Evolutionary conservation across 148 eudicot species (phyloP), one percentile per base, ranked within the genome.

Genomic region (Vaccinium corymbosum): DNA sequence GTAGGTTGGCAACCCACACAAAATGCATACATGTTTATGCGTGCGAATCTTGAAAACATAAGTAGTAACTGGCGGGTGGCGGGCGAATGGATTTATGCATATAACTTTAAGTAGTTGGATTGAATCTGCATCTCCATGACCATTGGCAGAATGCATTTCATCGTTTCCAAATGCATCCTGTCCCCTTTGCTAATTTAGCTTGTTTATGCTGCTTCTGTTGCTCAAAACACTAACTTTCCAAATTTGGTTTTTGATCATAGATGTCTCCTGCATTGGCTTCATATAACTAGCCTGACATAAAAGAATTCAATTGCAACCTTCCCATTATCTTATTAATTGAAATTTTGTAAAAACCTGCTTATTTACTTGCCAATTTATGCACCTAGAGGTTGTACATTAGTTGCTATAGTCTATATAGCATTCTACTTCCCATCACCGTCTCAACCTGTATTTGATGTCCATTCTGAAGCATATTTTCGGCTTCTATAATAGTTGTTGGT

Each of bases 161-260:
- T 38, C 2, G 27, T 38, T 74, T 73, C 50, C n/a, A 42, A 74
- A 74, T 46, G 78, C 78, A 46, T 74, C 52, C 78, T 74, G 8
- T 5, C 78, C 7, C 78, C 27, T 73, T 19, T 72, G 48, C 52
- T 42, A 32, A 32, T 17, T 42, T 74, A 42, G 51, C 52, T 74
- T 74, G 25, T 42, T 38, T 74, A 46, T 74, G 22, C 78, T 74
- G 78, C 78, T 74, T 46, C 51, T 74, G 78, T 74, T 8, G 78
- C n/a, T 19, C 20, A 12, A 74, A 14, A 2, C 6, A 72, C 49
- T 42, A 42, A 19, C 51, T 74, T 74, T 42, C 2, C 52, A 19
- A 74, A 74, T 74, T 74, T 42, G 25, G 78, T 42, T 11, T 46
- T 42, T 51, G 2, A 42, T 17, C 42, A 16, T 32, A 38, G 76